A percentile compares a stretch with the other conserved stretches of the same genome.
Evolutionary conservation across 148 eudicot species (phyloP).

Genomic region (Chenopodium berlandieri): DNA sequence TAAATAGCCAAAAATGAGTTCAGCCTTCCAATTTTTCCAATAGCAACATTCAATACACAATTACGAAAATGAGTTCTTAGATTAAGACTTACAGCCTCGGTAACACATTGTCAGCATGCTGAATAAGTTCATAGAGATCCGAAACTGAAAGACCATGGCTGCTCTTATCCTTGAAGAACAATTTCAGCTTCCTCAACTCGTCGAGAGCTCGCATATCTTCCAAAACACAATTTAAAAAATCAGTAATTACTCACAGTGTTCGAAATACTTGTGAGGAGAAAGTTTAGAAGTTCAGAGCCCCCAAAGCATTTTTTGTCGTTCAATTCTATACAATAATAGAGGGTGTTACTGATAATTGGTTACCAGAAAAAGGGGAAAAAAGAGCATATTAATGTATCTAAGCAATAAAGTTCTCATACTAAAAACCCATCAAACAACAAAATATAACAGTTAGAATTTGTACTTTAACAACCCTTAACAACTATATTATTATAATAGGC

Average conservation of each 20-base stretch:
- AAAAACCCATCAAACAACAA: no score
- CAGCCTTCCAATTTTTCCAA: not conserved
- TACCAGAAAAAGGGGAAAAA: no score
- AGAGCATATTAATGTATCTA: no score
- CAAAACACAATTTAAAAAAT: conserved; percentile 18
- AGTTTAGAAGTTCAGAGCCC: conserved; percentile 78
- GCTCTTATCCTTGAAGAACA: conserved; percentile 83
- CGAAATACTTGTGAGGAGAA: conserved; percentile 90
- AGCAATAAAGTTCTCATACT: no score
- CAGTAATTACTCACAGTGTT: conserved; percentile 54
- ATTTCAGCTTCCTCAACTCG: conserved; percentile 77
- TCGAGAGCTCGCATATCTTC: conserved; percentile 97
- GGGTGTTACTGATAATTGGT: no score
- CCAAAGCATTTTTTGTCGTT: conserved; percentile 43
- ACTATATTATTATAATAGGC: no score
- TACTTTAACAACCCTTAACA: no score
- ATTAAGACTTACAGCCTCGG: conserved; percentile 75
- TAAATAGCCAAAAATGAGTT: no score
- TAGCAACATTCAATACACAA: not conserved
- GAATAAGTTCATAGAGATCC: conserved; percentile 90
- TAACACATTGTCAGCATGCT: conserved; percentile 91
- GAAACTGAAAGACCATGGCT: conserved; percentile 79
- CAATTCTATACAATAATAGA: no score
- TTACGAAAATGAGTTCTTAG: conserved; percentile 9
- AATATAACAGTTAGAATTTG: no score